Conservation (phyloP, 768 basidiomycete species). For the Leccinum uliginosum region DNA sequence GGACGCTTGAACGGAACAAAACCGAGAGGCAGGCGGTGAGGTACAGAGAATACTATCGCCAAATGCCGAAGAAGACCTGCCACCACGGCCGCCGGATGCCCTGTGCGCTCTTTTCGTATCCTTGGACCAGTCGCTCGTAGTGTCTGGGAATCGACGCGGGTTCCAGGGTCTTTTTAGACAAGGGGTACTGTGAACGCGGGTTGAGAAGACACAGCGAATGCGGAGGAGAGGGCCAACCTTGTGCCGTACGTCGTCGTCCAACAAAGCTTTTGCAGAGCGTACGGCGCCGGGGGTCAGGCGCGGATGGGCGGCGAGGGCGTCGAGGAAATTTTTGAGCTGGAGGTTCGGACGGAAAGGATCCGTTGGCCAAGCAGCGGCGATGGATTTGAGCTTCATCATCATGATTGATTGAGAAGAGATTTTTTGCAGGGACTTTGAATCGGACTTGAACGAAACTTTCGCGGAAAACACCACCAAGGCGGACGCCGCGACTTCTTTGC, state of each 20-base stretch:
- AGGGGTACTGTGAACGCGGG: conserved; percentile 48
- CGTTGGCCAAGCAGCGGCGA: conserved; percentile 60
- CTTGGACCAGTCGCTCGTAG: conserved; percentile 70
- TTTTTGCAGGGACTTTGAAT: conserved; percentile 15
- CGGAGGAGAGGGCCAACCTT: conserved; percentile 37
- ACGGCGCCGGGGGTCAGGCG: conserved; percentile 60
- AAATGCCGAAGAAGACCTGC: conserved; percentile 77
- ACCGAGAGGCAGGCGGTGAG: background rate
- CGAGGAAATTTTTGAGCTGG: conserved; percentile 63
- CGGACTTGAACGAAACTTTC: conserved; percentile 20
- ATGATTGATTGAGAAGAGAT: no score
- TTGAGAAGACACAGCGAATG: conserved; percentile 2
- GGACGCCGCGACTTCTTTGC: background rate
- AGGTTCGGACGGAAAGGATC: conserved; percentile 78
- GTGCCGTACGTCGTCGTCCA: conserved; percentile 51
- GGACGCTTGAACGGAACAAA: background rate
- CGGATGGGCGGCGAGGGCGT: conserved; percentile 64
- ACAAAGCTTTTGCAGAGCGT: conserved; percentile 50
- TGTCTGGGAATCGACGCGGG: conserved; percentile 71
- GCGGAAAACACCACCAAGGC: conserved; percentile 7
- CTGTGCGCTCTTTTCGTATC: conserved; percentile 67
- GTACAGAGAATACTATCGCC: conserved; percentile 34
- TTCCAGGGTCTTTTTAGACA: conserved; percentile 57
- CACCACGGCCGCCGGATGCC: conserved; percentile 81
- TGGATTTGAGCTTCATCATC: conserved; percentile 46